Evolutionary conservation across 495 filamentous ascomycete species (phyloP), one percentile per base, ranked within the genome.

Genomic region (Hypoxylon cercidicola): DNA sequence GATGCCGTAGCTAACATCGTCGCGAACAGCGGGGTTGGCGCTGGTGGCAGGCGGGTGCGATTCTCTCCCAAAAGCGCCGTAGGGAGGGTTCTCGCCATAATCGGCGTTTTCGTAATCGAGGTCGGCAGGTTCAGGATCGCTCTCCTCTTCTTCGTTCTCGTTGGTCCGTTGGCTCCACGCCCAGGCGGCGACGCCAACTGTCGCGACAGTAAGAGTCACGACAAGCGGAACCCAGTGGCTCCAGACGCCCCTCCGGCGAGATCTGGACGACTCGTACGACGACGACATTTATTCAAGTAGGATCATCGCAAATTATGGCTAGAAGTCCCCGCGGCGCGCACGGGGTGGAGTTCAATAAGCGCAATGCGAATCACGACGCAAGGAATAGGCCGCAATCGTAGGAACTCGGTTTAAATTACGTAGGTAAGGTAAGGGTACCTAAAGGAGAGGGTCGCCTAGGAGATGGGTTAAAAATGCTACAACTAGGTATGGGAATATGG

Each of bases 141-240:
- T 74, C 52, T 78, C 70, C 52, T 79, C 83, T 45, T 89, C 87
- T 46, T 90, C 86, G 16, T 92, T 89, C 66, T 90, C 81, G 56
- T 88, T 89, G 56, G 78, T 85, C 72, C 91, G 87, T 78, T 95
- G 91, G 76, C 89, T 94, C 93, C 92, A 96, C 25, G 93, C 85
- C 93, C 93, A 97, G 19, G 93, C 92, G 21, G 88, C 93, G 50
- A 95, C 79, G 25, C 92, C 91, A 51, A 90, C 84, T 19, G 93
- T 90, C 34, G 93, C 93, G 64, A 93, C 84, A 48, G 92, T 92
- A 34, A 94, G 87, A 39, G 93, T 97, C 60, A 96, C 72, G 49
- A 87, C 88, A 43, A 97, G 78, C 54, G 93, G 93, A 53, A 94
- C 83, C 91, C 92, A 97, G 77, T 93, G 92, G 69, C 89, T 87